Conservation (phyloP, 148 eudicot species). For the Euryodendron excelsum region DNA sequence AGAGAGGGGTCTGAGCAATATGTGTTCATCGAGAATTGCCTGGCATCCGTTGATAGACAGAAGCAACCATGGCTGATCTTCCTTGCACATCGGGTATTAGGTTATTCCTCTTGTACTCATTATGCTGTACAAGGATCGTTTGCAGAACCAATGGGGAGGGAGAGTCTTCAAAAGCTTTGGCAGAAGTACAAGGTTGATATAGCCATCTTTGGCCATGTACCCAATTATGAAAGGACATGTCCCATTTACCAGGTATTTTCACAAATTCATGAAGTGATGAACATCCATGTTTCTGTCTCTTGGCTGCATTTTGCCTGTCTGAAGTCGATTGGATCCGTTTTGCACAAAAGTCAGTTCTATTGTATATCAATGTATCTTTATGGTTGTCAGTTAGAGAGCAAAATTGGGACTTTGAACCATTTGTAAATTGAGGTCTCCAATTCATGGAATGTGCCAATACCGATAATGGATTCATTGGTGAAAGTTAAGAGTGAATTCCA, state of each 20-base stretch:
- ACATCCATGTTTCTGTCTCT: neutral
- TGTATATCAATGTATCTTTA: neutral
- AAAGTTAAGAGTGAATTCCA: neutral
- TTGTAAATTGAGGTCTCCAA: neutral
- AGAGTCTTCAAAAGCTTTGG: conserved; percentile 79
- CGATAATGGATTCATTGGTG: neutral
- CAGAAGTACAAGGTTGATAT: conserved; percentile 85
- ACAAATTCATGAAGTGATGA: neutral
- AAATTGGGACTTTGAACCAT: neutral
- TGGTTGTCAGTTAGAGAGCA: neutral
- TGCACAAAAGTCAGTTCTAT: neutral
- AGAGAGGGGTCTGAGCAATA: conserved; percentile 67
- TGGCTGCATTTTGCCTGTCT: neutral
- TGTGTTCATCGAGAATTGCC: conserved; percentile 53
- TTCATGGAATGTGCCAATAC: neutral
- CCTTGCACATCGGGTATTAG: conserved; percentile 62
- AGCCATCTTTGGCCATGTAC: conserved; percentile 82
- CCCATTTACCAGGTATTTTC: conserved; percentile 71
- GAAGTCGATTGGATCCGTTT: neutral
- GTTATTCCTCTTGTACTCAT: conserved; percentile 47
- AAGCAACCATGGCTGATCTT: conserved; percentile 70
- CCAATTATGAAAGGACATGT: conserved; percentile 81
- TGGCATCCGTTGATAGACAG: conserved; percentile 55
- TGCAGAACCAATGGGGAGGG: conserved; percentile 78
- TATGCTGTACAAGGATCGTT: conserved; percentile 53